Base-by-base conservation (phyloP, 495 filamentous ascomycete genomes). In the Letharia columbiana region DNA sequence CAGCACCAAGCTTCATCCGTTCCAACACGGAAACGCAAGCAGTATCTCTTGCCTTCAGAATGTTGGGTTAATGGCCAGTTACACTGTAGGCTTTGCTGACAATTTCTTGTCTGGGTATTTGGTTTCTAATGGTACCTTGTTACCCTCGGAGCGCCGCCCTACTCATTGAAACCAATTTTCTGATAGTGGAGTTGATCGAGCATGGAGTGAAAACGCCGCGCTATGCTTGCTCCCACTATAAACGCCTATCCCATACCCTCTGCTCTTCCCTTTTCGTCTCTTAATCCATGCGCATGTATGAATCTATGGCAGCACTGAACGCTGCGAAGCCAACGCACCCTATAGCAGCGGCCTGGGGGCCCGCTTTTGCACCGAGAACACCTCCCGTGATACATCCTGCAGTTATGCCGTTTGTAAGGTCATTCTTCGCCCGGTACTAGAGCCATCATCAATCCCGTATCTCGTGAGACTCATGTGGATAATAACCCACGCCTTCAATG, bases 271-370 rank as follows among this genome's bases (percentile, higher is more conserved):
- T 60, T 65, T 57, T 33, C 71, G 65, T 4, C 12, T 20, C 13
- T 20, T 60, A 73, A 20, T 81, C 81, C 82, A 84, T 86, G 68
- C 91, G 76, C 87, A 97, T 87, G 77, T 91, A 98, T 50, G 83
- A 86, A 82, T 98, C 94, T 76, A 98, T 97, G 15, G 94, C 94
- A 60, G 89, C 86, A 78, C 88, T 92, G 73, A 98, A 98, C 39
- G 92, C 95, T 60, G 94, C 94, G 75, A 98, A 98, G 10, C 94
- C 94, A 7, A 85, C 91, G 76, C 95, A 98, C 10, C 94, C 94
- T 28, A 92, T 77, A 10, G 88, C 90, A 31, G 90, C 91, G 33
- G 94, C 95, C 75, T 95, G 90, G 6, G 94, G 94, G 5, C 94
- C 94, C 4, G 90, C 93, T 73, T 87, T 88, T 17, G 86, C 83